Percentiles rank a stretch among this genome's conserved stretches.
These are phyloP conservation scores for Agrostemma githago DNA, from an alignment of 148 eudicot species.

Conservation along the genomic window DNA sequence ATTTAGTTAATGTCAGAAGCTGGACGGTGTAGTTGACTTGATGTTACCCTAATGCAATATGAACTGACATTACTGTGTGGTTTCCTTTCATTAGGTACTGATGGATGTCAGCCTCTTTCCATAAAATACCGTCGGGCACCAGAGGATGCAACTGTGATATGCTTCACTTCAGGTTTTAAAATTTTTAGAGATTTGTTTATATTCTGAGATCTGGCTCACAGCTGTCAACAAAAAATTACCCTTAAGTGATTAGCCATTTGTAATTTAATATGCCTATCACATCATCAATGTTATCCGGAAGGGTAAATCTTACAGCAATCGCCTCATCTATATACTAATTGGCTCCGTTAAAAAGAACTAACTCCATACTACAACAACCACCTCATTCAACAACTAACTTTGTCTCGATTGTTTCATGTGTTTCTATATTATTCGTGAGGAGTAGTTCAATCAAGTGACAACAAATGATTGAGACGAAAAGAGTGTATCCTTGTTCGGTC, in stretches of 20 bases:
- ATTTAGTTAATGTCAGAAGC: background rate
- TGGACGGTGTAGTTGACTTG: background rate
- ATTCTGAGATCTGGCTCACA: background rate
- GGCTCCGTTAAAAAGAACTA: no score
- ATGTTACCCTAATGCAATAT: background rate
- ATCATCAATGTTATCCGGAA: no score
- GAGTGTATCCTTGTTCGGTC: no score
- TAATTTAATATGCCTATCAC: background rate
- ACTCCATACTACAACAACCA: no score
- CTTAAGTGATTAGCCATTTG: background rate
- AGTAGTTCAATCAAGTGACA: no score
- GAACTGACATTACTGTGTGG: background rate
- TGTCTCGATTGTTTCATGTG: no score
- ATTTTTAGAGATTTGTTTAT: background rate
- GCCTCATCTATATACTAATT: no score
- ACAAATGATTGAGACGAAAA: no score
- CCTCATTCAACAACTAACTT: no score
- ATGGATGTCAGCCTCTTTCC: constrained; percentile 29
- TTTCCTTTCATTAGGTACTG: constrained; percentile 35
- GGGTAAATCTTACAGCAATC: no score
- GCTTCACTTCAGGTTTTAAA: constrained; percentile 86
- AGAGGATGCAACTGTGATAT: constrained; percentile 57
- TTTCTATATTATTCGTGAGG: no score
- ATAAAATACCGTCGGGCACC: constrained; percentile 55
- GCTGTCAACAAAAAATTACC: background rate